Evolutionary conservation across 179 eudicot species (phyloP), one percentile per base, ranked within the genome.

Genomic region (Kewa caespitosa): DNA sequence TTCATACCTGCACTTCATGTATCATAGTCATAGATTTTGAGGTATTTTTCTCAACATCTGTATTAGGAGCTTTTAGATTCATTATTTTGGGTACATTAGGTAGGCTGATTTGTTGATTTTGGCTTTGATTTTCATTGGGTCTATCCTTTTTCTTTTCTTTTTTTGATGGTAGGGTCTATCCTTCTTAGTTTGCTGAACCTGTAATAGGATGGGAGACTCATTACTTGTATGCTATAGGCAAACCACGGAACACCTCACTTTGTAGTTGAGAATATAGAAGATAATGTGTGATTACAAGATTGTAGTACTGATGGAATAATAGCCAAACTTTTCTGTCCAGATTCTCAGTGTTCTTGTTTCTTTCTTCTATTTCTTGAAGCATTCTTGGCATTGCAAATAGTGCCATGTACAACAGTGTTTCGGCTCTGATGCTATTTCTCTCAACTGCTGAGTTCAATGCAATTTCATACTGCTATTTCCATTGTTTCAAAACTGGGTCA

Each of bases 401-500:
- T 4, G 15, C 20, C 2, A 46, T 46, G 54, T 12, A 46, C 2
- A 12, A 23, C 13, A 13, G 54, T 17, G 2, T 12, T 46, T 4
- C 20, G 54, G 20, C 3, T 46, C 8, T 8, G 54, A 46, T 23
- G 20, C 20, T 17, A 46, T 12, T 12, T 46, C 20, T 48, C 17
- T 48, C 17, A 13, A 46, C n/a, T n/a, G n/a, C n/a, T n/a, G n/a
- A n/a, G n/a, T n/a, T n/a, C n/a, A n/a, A n/a, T 59, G 64, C 20
- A 59, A 32, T 32, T 81, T 59, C 28, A 18, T 43, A 60, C 69
- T 67, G 39, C 14, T 50, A 39, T 22, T 77, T 81, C 41, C 31
- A 77, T 66, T 57, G 76, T 38, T 73, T 72, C 77, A 80, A 80
- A 73, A 77, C 59, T 77, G 84, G 80, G 67, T n/a, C n/a, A n/a